Conservation (phyloP, 2,329 filamentous ascomycete genomes). For the Epichloe elymi region DNA sequence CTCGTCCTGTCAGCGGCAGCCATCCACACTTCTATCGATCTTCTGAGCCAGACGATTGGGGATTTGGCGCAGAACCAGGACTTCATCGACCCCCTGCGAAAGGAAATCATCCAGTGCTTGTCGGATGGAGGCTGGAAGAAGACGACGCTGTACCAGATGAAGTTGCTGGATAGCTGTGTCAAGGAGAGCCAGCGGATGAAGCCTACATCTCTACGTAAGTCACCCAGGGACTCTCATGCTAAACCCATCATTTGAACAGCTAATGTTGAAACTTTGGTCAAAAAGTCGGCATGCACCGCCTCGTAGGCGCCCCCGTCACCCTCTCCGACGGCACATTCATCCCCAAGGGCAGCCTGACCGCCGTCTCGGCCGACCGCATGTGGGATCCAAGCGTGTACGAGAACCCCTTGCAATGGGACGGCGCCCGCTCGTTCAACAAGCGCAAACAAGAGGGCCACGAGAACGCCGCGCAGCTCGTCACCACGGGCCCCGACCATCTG, state of each 20-base stretch:
- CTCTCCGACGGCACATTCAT: conserved; percentile 7
- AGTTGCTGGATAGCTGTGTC: conserved; percentile 32
- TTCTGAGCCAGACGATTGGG: conserved; percentile 7
- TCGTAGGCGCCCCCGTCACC: neutral
- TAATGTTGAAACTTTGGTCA: neutral
- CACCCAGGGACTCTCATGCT: too few relatives aligned
- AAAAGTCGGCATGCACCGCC: conserved; percentile 5
- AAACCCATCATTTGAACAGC: too few relatives aligned
- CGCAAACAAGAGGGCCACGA: conserved; percentile 22
- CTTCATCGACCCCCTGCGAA: conserved; percentile 24
- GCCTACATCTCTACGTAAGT: conserved; percentile 21
- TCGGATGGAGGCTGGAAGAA: conserved; percentile 3
- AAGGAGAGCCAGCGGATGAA: conserved; percentile 33
- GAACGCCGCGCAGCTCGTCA: conserved; percentile 28
- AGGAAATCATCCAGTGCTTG: conserved; percentile 21
- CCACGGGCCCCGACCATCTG: conserved; percentile 33
- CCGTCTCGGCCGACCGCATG: conserved; percentile 1
- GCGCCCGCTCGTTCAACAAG: conserved; percentile 30
- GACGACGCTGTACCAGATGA: conserved; percentile 17
- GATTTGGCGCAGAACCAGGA: conserved; percentile 26
- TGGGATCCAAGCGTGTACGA: neutral
- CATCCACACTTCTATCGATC: conserved; percentile 38
- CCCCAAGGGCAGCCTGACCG: conserved; percentile 1
- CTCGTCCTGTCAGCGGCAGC: conserved; percentile 28
- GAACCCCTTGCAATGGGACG: conserved; percentile 23